Percentiles rank a stretch among this genome's conserved stretches.
phyloP scores from a whole-genome alignment of 1,284 basidiomycete species.

The Ustilago xerochloae region DNA sequence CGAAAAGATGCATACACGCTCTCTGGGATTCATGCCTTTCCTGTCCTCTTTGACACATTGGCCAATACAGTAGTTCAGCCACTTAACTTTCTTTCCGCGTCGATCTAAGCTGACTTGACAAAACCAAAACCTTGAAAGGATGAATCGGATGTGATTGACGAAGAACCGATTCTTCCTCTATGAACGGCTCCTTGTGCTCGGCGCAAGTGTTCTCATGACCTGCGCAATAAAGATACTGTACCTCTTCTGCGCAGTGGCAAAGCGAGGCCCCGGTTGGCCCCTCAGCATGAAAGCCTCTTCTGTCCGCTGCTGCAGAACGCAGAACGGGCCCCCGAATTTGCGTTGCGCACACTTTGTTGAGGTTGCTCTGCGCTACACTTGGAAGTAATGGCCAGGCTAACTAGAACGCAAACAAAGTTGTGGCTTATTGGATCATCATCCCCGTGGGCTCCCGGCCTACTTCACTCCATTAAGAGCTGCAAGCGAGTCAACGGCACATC shows the following conservation, averaged over 20 bases:
- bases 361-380: too few species aligned
- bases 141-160: background rate
- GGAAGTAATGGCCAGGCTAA: too few species aligned
- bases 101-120: background rate
- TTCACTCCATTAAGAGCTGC: background rate
- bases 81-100: background rate
- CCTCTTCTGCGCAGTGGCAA: background rate
- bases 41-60: background rate
- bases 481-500: background rate
- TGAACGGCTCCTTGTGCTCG: background rate
- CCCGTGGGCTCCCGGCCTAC: conserved; percentile 7
- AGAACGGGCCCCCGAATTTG: background rate
- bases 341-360: too few species aligned
- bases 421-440: conserved; percentile 11
- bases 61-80: background rate
- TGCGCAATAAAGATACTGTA: background rate
- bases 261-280: conserved; percentile 2
- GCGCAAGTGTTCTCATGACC: background rate
- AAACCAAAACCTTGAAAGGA: background rate
- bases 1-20: conserved; percentile 16
- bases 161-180: background rate
- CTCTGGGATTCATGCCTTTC: background rate
- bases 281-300: conserved; percentile 16
- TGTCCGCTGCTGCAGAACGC: background rate
- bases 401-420: too few species aligned